Conservation (phyloP, 2,329 filamentous ascomycete genomes). For the Gliomastix tumulicola region DNA sequence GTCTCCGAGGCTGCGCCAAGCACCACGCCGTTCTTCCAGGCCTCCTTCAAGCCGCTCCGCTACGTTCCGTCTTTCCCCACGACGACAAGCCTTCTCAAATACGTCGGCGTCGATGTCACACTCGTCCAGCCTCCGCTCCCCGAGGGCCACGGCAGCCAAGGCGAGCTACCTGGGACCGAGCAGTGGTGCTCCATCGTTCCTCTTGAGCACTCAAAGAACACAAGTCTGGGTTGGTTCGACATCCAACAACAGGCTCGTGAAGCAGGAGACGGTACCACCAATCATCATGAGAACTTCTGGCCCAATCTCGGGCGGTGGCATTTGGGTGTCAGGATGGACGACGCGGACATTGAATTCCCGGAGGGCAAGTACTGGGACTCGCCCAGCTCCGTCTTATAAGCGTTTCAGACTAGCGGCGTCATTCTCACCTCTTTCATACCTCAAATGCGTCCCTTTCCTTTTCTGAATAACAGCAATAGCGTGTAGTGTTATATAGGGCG, state of each 20-base stretch:
- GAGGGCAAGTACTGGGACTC: constrained; percentile 1
- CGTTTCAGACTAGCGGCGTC: no score
- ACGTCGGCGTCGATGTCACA: constrained; percentile 16
- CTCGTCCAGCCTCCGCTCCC: constrained; percentile 45
- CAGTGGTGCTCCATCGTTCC: constrained; percentile 34
- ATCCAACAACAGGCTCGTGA: constrained; percentile 22
- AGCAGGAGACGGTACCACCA: constrained; percentile 9
- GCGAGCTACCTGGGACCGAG: constrained; percentile 37
- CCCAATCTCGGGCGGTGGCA: constrained; percentile 37
- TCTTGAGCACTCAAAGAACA: constrained; percentile 15
- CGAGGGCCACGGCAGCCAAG: constrained; percentile 23
- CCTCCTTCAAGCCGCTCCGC: constrained; percentile 21
- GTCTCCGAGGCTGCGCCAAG: constrained; percentile 15
- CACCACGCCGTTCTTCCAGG: constrained; percentile 27
- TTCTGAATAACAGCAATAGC: no score
- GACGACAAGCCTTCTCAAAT: constrained; percentile 3
- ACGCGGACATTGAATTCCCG: constrained; percentile 11
- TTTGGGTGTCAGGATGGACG: constrained; percentile 29
- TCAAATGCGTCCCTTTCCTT: no score
- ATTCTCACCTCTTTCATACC: no score
- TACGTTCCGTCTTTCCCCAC: constrained; percentile 3
- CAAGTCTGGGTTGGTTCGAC: constrained; percentile 39
- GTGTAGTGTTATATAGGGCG: no score
- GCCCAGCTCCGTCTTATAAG: no score
- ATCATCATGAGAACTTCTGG: constrained; percentile 40